A percentile compares a stretch with the other conserved stretches of the same genome.
These are phyloP conservation scores for Puya raimondii DNA, from an alignment of 176 grass and related monocot genomes.

Conservation along the genomic window DNA sequence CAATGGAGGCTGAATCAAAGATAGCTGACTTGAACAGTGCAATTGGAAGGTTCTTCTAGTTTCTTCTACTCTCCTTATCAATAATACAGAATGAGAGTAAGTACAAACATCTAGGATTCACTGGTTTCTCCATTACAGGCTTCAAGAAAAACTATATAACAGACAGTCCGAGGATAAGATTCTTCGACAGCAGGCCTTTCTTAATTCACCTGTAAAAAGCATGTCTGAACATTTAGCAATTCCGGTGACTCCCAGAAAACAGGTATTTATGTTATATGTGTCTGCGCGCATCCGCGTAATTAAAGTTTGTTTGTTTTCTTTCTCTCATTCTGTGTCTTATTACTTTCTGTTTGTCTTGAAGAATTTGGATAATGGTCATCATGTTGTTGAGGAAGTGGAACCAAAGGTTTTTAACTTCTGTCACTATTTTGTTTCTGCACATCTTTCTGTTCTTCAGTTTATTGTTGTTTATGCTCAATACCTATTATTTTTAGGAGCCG, in stretches of 20 bases:
- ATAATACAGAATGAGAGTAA: not conserved
- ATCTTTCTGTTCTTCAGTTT: not conserved
- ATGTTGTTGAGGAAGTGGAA: slow-evolving; percentile 47
- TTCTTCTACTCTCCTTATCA: not conserved
- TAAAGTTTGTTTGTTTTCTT: slow-evolving; percentile 1
- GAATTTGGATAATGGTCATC: slow-evolving; percentile 58
- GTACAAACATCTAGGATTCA: slow-evolving; percentile 1
- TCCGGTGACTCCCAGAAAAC: slow-evolving; percentile 56
- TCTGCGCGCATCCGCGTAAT: not conserved
- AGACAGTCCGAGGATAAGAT: slow-evolving; percentile 90
- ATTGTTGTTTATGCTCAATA: not conserved
- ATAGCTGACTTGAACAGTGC: slow-evolving; percentile 70
- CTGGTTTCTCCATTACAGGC: slow-evolving; percentile 38
- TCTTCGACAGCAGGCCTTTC: slow-evolving; percentile 53
- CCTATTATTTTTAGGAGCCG: slow-evolving; percentile 53
- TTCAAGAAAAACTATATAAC: slow-evolving; percentile 78
- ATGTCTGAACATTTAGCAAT: slow-evolving; percentile 97
- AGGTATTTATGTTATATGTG: slow-evolving; percentile 25
- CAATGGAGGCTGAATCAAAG: slow-evolving; percentile 67
- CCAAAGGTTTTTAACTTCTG: slow-evolving; percentile 31
- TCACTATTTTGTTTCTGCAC: slow-evolving; percentile 1
- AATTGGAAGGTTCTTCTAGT: slow-evolving; percentile 65
- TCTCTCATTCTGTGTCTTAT: slow-evolving; percentile 6
- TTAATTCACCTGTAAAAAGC: slow-evolving; percentile 66
- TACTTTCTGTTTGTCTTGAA: slow-evolving; percentile 11